These are phyloP conservation scores for Actinomucor elegans DNA, from an alignment of 371 early-diverging fungal genomes.

Conservation along the genomic window DNA sequence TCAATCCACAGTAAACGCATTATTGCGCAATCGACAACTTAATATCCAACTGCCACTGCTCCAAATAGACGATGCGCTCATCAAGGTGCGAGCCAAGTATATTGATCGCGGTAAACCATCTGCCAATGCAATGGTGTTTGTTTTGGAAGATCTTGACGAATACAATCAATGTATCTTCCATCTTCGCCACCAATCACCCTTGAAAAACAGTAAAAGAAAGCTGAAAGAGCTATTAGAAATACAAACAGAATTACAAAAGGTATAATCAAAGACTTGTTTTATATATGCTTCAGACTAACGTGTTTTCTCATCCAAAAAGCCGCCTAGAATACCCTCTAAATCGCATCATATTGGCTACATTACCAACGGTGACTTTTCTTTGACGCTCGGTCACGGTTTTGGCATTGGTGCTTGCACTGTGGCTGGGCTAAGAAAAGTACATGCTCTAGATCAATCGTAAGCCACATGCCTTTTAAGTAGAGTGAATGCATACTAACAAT, in stretches of 20 bases:
- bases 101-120: constrained; percentile 52
- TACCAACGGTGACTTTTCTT: constrained; percentile 71
- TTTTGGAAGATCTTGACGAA: constrained; percentile 23
- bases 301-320: no score
- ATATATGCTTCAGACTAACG: no score
- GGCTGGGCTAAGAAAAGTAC: constrained; percentile 30
- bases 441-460: constrained; percentile 32
- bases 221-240: constrained; percentile 8
- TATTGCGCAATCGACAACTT: constrained; percentile 6
- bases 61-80: constrained; percentile 29
- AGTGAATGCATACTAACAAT: background rate
- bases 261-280: constrained; percentile 4
- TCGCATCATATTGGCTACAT: constrained; percentile 65
- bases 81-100: constrained; percentile 48
- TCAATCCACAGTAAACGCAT: background rate
- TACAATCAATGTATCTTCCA: constrained; percentile 21
- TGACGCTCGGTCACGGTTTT: constrained; percentile 61
- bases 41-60: background rate
- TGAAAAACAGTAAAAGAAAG: constrained; percentile 9
- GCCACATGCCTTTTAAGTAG: background rate
- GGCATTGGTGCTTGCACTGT: constrained; percentile 62
- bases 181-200: background rate
- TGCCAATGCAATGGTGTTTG: constrained; percentile 53
- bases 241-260: background rate
- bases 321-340: constrained; percentile 15